These are phyloP conservation scores for Microcyclosporella mali DNA, from an alignment of 2,329 filamentous ascomycete species.

Conservation along the genomic window DNA sequence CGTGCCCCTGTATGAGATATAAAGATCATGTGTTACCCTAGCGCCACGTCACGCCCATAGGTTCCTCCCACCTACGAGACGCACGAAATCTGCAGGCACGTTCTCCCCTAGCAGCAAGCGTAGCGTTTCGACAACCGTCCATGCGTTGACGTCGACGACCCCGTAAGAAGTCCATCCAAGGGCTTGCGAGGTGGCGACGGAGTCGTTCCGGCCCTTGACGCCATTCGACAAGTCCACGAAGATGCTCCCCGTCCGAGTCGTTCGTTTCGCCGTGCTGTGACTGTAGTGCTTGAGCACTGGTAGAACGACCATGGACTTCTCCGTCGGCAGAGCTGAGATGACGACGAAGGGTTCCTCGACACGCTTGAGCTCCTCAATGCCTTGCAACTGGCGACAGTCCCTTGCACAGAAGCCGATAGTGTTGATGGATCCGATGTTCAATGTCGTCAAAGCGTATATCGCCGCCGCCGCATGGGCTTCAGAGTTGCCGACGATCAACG, in stretches of 20 bases:
- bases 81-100: constrained; percentile 74
- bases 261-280: constrained; percentile 26
- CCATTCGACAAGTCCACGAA: constrained; percentile 73
- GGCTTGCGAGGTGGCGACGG: constrained; percentile 62
- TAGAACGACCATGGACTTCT: constrained; percentile 71
- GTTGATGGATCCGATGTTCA: constrained; percentile 72
- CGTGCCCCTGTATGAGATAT: background rate
- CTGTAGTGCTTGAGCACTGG: constrained; percentile 70
- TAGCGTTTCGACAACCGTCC: constrained; percentile 76
- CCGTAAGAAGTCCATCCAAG: constrained; percentile 76
- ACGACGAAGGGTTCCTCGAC: constrained; percentile 76
- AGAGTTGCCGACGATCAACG: constrained; percentile 66
- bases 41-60: constrained; percentile 38
- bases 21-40: background rate
- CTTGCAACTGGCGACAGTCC: constrained; percentile 59
- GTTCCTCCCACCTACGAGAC: constrained; percentile 59
- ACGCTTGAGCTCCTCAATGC: constrained; percentile 72
- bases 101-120: constrained; percentile 76
- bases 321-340: constrained; percentile 69
- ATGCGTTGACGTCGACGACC: constrained; percentile 71
- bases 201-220: constrained; percentile 55
- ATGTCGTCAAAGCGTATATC: constrained; percentile 70
- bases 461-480: constrained; percentile 71
- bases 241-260: constrained; percentile 51
- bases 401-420: constrained; percentile 69